Evolutionary conservation across 345 rosid species (phyloP).

Genomic region (Nephelium lappaceum): DNA sequence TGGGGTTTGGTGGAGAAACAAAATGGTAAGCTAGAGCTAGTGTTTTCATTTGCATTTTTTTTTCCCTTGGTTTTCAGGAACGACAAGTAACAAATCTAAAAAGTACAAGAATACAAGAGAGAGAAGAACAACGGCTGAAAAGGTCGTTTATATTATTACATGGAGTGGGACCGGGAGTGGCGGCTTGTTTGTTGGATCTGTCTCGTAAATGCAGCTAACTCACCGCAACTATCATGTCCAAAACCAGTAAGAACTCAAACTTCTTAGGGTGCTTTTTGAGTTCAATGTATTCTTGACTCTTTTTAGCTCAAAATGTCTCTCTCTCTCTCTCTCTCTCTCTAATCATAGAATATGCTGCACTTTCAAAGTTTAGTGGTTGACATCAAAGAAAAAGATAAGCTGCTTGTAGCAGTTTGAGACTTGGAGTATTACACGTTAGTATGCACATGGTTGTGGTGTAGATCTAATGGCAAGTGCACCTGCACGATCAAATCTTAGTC

Average conservation of each 20-base stretch:
- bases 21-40: conserved; percentile 19
- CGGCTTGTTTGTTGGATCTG: background rate
- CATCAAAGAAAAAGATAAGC: background rate
- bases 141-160: background rate
- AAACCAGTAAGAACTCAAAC: background rate
- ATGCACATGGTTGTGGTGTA: background rate
- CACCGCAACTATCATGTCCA: background rate
- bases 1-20: conserved; percentile 26
- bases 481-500: background rate
- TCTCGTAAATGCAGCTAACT: background rate
- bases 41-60: conserved; percentile 44
- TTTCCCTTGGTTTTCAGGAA: background rate
- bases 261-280: background rate
- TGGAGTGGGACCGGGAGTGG: background rate
- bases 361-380: background rate
- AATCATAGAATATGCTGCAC: background rate
- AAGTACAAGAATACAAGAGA: background rate
- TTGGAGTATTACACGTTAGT: background rate
- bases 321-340: background rate
- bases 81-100: no score
- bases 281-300: background rate
- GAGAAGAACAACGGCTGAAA: background rate
- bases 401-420: background rate
- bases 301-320: background rate
- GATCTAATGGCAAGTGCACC: background rate